A percentile compares a stretch with the other conserved stretches of the same genome.
Evolutionary conservation across 2,329 filamentous ascomycete species (phyloP).

Genomic region (Dryadomyces sulphureus): DNA sequence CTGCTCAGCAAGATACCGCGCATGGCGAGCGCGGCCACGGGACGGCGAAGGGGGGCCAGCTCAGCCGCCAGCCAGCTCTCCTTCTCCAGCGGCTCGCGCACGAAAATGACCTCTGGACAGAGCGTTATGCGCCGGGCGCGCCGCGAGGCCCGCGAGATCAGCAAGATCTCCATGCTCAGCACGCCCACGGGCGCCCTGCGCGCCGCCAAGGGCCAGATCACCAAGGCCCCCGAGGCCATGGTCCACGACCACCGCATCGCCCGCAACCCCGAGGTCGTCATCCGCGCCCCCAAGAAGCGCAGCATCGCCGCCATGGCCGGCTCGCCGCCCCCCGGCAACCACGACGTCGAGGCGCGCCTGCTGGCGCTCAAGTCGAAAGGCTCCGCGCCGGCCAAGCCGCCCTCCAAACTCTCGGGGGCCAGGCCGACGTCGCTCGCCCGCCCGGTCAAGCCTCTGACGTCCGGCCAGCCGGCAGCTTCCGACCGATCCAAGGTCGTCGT

Average conservation of each 20-base stretch:
- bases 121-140: slow-evolving; percentile 41
- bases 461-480: no score
- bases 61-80: slow-evolving; percentile 16
- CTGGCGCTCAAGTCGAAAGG: slow-evolving; percentile 19
- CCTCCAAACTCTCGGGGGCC: no score
- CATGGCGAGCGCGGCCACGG: no score
- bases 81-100: slow-evolving; percentile 33
- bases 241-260: slow-evolving; percentile 33
- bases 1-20: slow-evolving; percentile 19
- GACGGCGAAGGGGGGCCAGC: no score
- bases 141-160: slow-evolving; percentile 40
- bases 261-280: slow-evolving; percentile 13
- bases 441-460: background rate
- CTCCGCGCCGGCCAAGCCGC: no score
- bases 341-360: slow-evolving; percentile 22
- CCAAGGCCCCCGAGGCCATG: slow-evolving; percentile 37
- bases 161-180: slow-evolving; percentile 29
- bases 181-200: slow-evolving; percentile 20
- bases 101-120: slow-evolving; percentile 34
- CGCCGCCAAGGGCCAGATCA: slow-evolving; percentile 24
- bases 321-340: background rate
- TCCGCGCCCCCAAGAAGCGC: slow-evolving; percentile 11
- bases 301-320: background rate
- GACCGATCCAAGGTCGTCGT: background rate
- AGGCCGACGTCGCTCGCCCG: no score